Base-by-base conservation (phyloP, 192 early-diverging fungal species). In the Umbelopsis sp. region DNA sequence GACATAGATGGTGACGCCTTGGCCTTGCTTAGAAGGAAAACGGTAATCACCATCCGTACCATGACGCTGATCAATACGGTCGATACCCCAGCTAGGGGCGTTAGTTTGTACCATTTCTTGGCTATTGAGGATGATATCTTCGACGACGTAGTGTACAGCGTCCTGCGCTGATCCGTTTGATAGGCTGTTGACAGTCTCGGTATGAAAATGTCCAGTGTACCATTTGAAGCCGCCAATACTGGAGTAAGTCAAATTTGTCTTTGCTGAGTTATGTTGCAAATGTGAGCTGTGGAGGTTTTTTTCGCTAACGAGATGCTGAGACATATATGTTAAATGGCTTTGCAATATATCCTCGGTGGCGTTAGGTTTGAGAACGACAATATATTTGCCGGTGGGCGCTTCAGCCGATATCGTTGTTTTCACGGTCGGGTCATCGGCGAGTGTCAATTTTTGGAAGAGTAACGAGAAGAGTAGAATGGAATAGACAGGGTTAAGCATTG, bases 1-100 rank as follows among this genome's bases (percentile, higher is more conserved):
- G 9, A 98, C 89, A 83, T 95, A 98, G 35, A 91, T 92, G n/a
- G 92, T 92, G 65, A 95, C 90, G 61, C 91, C 92, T 12, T 89
- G 81, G 30, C 95, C 74, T 48, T 66, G 48, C 47, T 46, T 50
- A 12, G 67, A 49, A 13, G 67, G 47, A 58, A 78, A 73, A 41
- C 64, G 48, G 45, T 78, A 78, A 21, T 70, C 50, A 27, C 65
- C 65, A 61, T 78, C 68, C 8, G 68, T 70, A 15, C 76, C 71
- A 22, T n/a, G 27, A 11, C 76, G 71, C 67, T 78, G 76, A 37
- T 78, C 76, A 55, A 78, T 73, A 52, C 76, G 68, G 23, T 78
- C 76, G 25, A 78, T 47, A 53, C 76, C 75, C 76, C 76, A 78
- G 48, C 71, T 78, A 15, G 76, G 71, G 3, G 61, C 58, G 44